Conservation (phyloP, 106 monocot species). For the Xerophyta viscosa region DNA sequence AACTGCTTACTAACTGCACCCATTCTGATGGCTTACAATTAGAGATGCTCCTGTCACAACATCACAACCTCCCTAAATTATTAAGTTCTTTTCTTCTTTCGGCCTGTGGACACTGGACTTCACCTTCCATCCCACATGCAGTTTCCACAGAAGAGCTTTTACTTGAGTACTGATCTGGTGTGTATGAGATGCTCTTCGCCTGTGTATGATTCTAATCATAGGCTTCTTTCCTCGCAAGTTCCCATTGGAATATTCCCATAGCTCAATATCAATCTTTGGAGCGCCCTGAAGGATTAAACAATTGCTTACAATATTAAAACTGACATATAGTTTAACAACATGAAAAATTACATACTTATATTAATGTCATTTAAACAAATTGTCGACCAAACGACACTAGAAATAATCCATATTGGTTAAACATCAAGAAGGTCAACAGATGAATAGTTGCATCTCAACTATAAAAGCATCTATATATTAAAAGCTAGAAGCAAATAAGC, state of each 20-base stretch:
- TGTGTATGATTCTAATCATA: slow-evolving; percentile 46
- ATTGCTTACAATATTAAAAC: not conserved
- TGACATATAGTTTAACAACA: too few species aligned
- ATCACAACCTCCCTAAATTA: slow-evolving; percentile 44
- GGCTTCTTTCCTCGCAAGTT: slow-evolving; percentile 33
- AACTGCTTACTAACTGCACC: slow-evolving; percentile 31
- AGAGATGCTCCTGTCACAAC: slow-evolving; percentile 44
- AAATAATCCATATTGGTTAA: too few species aligned
- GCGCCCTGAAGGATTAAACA: slow-evolving; percentile 39
- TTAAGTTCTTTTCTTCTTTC: slow-evolving; percentile 33
- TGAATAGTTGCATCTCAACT: too few species aligned
- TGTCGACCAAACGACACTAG: too few species aligned
- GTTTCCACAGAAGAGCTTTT: slow-evolving; percentile 19
- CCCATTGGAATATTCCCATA: slow-evolving; percentile 78
- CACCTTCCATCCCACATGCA: slow-evolving; percentile 14
- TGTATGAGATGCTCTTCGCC: slow-evolving; percentile 40
- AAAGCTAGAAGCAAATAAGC: too few species aligned
- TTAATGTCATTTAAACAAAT: too few species aligned
- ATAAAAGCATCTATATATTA: too few species aligned
- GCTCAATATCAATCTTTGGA: slow-evolving; percentile 55
- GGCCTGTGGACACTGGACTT: slow-evolving; percentile 36
- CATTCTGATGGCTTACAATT: slow-evolving; percentile 36
- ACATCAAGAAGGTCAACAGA: too few species aligned
- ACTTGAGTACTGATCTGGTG: slow-evolving; percentile 15
- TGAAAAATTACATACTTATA: too few species aligned